Conservation (phyloP, 768 basidiomycete genomes). For the Amanita jacksonii region DNA sequence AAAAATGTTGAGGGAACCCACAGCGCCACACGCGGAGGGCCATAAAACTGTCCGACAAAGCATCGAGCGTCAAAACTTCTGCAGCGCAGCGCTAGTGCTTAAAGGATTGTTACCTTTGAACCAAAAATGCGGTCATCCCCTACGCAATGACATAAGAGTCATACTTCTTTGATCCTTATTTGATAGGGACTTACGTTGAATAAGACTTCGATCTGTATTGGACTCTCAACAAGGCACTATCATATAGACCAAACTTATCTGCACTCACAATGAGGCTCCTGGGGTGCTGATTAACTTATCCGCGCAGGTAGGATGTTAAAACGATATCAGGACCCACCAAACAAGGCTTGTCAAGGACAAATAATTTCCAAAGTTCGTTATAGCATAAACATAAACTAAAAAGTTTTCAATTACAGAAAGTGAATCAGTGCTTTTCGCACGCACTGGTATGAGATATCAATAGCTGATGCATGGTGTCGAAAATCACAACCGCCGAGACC, state of each 20-base stretch:
- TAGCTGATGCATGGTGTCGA: slow-evolving; percentile 44
- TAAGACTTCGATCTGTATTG: slow-evolving; percentile 36
- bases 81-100: too few species aligned
- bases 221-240: too few species aligned
- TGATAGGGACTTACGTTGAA: slow-evolving; percentile 30
- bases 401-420: not conserved
- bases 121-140: slow-evolving; percentile 38
- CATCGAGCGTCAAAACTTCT: too few species aligned
- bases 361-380: slow-evolving; percentile 29
- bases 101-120: slow-evolving; percentile 34
- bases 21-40: slow-evolving; percentile 20
- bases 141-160: too few species aligned
- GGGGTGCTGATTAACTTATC: not conserved
- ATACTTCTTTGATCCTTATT: slow-evolving; percentile 1
- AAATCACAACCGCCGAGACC: slow-evolving; percentile 39
- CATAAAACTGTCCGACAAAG: slow-evolving; percentile 17
- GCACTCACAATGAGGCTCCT: slow-evolving; percentile 29
- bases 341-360: slow-evolving; percentile 23
- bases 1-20: slow-evolving; percentile 10
- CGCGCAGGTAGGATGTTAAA: not conserved
- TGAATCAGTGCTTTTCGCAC: slow-evolving; percentile 1
- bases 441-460: slow-evolving; percentile 43
- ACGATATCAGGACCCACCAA: slow-evolving; percentile 25
- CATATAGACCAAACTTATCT: too few species aligned
- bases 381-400: slow-evolving; percentile 37